These are phyloP conservation scores for Ceratocystis smalleyi DNA, from an alignment of 2,329 filamentous ascomycete species.

Conservation along the genomic window DNA sequence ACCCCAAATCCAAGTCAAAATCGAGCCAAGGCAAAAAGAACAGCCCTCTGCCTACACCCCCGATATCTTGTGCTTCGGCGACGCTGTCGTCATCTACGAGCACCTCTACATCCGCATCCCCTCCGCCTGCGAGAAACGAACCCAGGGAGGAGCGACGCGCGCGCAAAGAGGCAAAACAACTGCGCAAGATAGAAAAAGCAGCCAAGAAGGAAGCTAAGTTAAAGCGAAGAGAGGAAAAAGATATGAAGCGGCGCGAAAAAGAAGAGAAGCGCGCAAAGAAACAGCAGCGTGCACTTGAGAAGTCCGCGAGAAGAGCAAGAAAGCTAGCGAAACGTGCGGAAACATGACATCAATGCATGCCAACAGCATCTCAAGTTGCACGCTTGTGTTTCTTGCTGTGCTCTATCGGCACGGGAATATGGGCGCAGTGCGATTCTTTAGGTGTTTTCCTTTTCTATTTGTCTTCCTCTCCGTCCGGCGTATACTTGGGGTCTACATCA, in stretches of 20 bases:
- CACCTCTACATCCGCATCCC: not conserved
- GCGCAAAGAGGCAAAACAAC: conserved; percentile 14
- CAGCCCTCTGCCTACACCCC: not conserved
- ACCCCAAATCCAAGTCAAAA: not conserved
- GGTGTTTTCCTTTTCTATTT: conserved; percentile 17
- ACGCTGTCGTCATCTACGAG: not conserved
- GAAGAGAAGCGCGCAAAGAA: conserved; percentile 28
- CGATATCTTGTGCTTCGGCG: not conserved
- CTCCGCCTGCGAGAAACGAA: conserved; percentile 4
- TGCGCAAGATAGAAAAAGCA: conserved; percentile 12
- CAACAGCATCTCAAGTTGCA: not conserved
- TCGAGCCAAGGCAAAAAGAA: not conserved
- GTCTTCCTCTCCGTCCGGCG: conserved; percentile 16
- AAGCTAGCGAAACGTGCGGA: conserved; percentile 20
- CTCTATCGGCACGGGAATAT: conserved; percentile 11
- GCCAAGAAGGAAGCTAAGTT: conserved; percentile 24
- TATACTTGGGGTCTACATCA: conserved; percentile 1
- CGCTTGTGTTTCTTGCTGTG: conserved; percentile 2
- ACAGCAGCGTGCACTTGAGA: conserved; percentile 20
- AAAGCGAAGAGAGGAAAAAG: conserved; percentile 22
- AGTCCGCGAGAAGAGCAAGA: conserved; percentile 20
- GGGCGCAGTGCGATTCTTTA: conserved; percentile 15
- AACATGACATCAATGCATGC: conserved; percentile 16
- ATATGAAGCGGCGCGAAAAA: conserved; percentile 27
- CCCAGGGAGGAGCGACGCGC: conserved; percentile 19